Evolutionary conservation across 202 grass and related monocot species (phyloP).

Genomic region (Schoenoplectus tabernaemontani): DNA sequence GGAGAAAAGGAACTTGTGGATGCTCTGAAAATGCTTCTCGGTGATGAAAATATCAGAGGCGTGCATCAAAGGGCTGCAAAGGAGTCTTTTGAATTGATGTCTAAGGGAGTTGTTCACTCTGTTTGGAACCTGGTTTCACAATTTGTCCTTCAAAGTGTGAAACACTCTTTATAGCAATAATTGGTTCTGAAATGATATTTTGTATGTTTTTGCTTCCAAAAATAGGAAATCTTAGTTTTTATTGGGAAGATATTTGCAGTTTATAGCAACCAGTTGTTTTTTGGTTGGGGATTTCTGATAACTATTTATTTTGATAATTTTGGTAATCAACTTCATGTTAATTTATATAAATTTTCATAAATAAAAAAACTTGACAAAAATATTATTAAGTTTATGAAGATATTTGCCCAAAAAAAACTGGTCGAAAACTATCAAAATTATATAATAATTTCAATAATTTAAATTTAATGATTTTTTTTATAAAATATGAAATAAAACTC

Average conservation of each 20-base stretch:
- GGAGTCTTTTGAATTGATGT: slow-evolving; percentile 62
- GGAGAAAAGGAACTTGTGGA: slow-evolving; percentile 57
- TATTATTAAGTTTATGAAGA: too few species aligned
- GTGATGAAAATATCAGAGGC: slow-evolving; percentile 41
- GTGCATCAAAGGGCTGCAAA: slow-evolving; percentile 46
- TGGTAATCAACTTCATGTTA: not conserved
- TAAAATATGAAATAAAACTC: too few species aligned
- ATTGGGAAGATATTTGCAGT: not conserved
- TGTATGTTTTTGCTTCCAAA: not conserved
- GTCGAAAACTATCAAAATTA: too few species aligned
- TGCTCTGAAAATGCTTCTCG: slow-evolving; percentile 41
- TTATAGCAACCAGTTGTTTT: too few species aligned
- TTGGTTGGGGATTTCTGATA: too few species aligned
- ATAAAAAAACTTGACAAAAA: too few species aligned
- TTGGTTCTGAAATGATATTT: not conserved
- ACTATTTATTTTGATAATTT: not conserved
- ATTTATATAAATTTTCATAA: too few species aligned
- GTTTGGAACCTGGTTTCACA: slow-evolving; percentile 64
- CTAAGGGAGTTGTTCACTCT: slow-evolving; percentile 59
- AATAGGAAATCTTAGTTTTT: not conserved
- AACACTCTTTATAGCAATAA: not conserved
- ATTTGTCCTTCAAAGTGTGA: too few species aligned
- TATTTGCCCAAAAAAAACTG: too few species aligned
- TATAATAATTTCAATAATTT: too few species aligned
- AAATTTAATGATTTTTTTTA: too few species aligned